Conservation (phyloP, 768 basidiomycete genomes). For the Kwoniella shandongensis region DNA sequence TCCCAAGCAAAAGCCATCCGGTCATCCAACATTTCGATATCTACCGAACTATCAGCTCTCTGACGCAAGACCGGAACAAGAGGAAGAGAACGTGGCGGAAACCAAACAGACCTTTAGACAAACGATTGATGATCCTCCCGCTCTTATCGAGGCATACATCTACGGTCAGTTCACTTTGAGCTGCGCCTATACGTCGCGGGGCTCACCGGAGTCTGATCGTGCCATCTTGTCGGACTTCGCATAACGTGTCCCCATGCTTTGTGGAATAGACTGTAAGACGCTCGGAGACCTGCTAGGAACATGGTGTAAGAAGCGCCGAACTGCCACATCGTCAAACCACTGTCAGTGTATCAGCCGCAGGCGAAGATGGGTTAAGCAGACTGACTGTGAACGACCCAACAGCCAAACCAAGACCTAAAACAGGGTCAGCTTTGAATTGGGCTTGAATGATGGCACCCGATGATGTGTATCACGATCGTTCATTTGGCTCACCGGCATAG, state of each 20-base stretch:
- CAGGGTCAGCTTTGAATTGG: background rate
- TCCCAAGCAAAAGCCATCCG: constrained; percentile 27
- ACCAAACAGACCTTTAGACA: constrained; percentile 61
- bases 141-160: constrained; percentile 28
- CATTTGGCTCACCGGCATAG: constrained; percentile 56
- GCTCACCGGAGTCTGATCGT: constrained; percentile 62
- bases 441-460: too few species aligned
- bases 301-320: constrained; percentile 37
- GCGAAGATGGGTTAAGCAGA: background rate
- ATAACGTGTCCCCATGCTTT: constrained; percentile 62
- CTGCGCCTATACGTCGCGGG: too few species aligned
- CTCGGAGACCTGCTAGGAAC: constrained; percentile 51
- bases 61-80: too few species aligned
- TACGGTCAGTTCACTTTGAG: too few species aligned
- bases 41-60: constrained; percentile 17
- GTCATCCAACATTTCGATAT: constrained; percentile 51
- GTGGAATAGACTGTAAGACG: constrained; percentile 60
- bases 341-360: too few species aligned
- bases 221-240: constrained; percentile 66
- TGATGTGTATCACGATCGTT: too few species aligned
- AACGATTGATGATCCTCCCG: constrained; percentile 50
- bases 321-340: constrained; percentile 5
- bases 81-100: too few species aligned
- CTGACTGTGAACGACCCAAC: constrained; percentile 30
- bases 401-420: constrained; percentile 31